Conservation (phyloP, 345 rosid species). For the Clarkia xantiana region DNA sequence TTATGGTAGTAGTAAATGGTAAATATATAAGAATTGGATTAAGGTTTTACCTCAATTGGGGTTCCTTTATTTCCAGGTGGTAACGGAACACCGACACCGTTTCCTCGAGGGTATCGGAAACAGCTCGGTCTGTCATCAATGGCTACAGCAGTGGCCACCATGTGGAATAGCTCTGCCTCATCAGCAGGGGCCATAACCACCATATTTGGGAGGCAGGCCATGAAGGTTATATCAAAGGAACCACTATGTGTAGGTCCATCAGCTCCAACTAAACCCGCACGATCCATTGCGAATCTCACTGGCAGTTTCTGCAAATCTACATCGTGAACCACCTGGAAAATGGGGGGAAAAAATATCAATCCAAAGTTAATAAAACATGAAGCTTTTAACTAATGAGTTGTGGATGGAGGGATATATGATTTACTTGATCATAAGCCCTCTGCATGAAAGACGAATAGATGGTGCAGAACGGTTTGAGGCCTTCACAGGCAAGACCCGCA, state of each 20-base stretch:
- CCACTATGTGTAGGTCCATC: constrained; percentile 99
- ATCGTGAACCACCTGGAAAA: constrained; percentile 75
- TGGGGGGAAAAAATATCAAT: not conserved
- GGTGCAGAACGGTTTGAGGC: constrained; percentile 85
- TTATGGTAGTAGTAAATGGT: too few relatives aligned
- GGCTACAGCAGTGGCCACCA: constrained; percentile 93
- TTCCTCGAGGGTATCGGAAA: constrained; percentile 93
- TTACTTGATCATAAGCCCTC: constrained; percentile 96
- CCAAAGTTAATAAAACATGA: not conserved
- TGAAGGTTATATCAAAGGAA: constrained; percentile 81
- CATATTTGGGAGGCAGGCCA: constrained; percentile 99
- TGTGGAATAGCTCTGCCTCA: constrained; percentile 93
- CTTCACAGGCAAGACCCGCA: constrained; percentile 96
- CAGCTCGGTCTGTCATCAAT: constrained; percentile 93
- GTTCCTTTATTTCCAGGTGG: constrained; percentile 78
- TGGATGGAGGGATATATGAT: constrained; percentile 6
- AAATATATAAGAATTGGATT: too few relatives aligned
- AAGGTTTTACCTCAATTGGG: constrained; percentile 52
- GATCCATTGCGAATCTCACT: constrained; percentile 94
- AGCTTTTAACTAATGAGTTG: not conserved
- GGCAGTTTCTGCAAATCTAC: constrained; percentile 94
- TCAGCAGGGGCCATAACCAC: constrained; percentile 98
- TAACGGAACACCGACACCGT: constrained; percentile 59
- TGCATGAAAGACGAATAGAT: constrained; percentile 95
- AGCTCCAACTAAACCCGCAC: constrained; percentile 96